Conservation (phyloP, 2,329 filamentous ascomycete genomes). For the Talaromyces marneffei region DNA sequence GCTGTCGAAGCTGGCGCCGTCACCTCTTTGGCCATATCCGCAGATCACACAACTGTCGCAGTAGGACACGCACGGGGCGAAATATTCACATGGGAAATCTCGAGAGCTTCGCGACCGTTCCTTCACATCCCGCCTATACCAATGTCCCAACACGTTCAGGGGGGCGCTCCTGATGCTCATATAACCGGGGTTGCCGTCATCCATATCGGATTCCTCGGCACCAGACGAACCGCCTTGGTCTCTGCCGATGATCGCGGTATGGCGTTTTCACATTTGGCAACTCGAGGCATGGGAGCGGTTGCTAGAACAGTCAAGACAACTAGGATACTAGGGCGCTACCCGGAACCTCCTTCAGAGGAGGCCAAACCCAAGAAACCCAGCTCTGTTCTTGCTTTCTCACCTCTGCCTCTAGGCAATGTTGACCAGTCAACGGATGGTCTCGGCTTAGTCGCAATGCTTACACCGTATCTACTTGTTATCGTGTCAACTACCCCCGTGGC, state of each 20-base stretch:
- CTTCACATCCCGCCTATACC: slow-evolving; percentile 77
- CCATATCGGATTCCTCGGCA: slow-evolving; percentile 92
- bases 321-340: slow-evolving; percentile 86
- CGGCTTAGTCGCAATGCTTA: slow-evolving; percentile 90
- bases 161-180: slow-evolving; percentile 70
- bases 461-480: slow-evolving; percentile 89
- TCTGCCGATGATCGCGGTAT: slow-evolving; percentile 93
- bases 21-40: slow-evolving; percentile 81
- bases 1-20: slow-evolving; percentile 86
- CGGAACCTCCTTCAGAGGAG: slow-evolving; percentile 55
- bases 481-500: slow-evolving; percentile 95
- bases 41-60: slow-evolving; percentile 86
- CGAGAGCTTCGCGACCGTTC: slow-evolving; percentile 76
- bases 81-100: slow-evolving; percentile 96
- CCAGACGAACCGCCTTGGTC: slow-evolving; percentile 85
- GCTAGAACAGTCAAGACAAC: slow-evolving; percentile 83
- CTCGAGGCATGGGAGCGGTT: slow-evolving; percentile 78
- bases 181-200: slow-evolving; percentile 69
- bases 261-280: slow-evolving; percentile 96
- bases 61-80: slow-evolving; percentile 82
- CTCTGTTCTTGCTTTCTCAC: slow-evolving; percentile 85
- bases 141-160: slow-evolving; percentile 56
- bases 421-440: slow-evolving; percentile 81
- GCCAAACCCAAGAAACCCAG: slow-evolving; percentile 78
- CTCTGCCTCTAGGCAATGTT: slow-evolving; percentile 87